Percentiles rank a stretch among this genome's conserved stretches.
phyloP scores from a whole-genome alignment of 441 rosid species.

The Aleurites moluccanus region DNA sequence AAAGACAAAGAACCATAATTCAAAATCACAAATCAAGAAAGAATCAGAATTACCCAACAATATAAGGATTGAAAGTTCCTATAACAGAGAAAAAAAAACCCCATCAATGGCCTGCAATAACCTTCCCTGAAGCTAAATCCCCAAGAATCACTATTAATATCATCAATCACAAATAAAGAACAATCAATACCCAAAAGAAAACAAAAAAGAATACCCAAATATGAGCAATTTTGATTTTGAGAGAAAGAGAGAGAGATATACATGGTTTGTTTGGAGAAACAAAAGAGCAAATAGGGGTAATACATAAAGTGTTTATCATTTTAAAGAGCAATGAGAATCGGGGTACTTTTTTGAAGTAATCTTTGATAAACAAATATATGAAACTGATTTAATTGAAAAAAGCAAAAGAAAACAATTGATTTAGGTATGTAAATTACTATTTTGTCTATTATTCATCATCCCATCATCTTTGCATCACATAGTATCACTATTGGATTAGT shows the following conservation, averaged over 20 bases:
- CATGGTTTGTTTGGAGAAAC: slow-evolving; percentile 46
- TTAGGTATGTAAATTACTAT: no score
- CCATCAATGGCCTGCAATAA: slow-evolving; percentile 61
- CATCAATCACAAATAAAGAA: slow-evolving; percentile 12
- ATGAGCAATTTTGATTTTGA: background rate
- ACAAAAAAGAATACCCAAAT: background rate
- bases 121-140: slow-evolving; percentile 50
- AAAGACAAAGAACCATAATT: background rate
- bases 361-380: background rate
- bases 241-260: slow-evolving; percentile 7
- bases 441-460: no score
- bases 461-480: no score
- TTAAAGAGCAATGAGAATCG: slow-evolving; percentile 3
- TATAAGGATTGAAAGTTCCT: slow-evolving; percentile 83
- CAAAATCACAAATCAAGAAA: background rate
- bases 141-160: slow-evolving; percentile 33
- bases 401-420: no score
- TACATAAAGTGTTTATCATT: slow-evolving; percentile 60
- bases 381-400: no score
- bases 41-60: slow-evolving; percentile 65
- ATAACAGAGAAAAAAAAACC: slow-evolving; percentile 74
- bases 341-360: slow-evolving; percentile 12
- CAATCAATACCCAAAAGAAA: background rate
- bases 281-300: slow-evolving; percentile 43
- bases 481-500: no score